These are phyloP conservation scores for Cynanchum wilfordii DNA, from an alignment of 257 asterid genomes.

Conservation along the genomic window DNA sequence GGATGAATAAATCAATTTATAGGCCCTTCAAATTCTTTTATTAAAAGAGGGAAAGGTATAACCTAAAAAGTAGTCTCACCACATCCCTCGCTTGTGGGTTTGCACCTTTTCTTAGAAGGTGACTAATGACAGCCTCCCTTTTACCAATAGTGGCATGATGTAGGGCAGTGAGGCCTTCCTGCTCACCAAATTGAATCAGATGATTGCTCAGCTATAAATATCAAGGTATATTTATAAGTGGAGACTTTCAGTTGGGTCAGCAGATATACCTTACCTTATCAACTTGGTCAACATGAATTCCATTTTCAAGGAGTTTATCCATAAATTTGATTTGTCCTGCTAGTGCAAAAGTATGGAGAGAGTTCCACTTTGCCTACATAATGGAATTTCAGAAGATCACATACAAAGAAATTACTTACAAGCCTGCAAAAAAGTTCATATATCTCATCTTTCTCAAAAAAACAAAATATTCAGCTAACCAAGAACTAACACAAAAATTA, in stretches of 20 bases:
- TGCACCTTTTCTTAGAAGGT: slow-evolving; percentile 87
- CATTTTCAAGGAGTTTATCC: slow-evolving; percentile 62
- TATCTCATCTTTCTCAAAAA: background rate
- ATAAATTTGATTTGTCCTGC: slow-evolving; percentile 80
- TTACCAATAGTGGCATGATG: slow-evolving; percentile 80
- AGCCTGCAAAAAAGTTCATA: background rate
- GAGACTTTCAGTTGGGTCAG: background rate
- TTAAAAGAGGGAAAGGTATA: background rate
- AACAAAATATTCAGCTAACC: background rate
- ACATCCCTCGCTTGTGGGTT: slow-evolving; percentile 66
- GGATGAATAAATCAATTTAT: slow-evolving; percentile 6
- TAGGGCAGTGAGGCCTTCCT: slow-evolving; percentile 92
- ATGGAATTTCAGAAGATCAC: slow-evolving; percentile 5
- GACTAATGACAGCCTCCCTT: slow-evolving; percentile 88
- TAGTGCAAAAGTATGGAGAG: slow-evolving; percentile 70
- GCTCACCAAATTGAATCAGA: slow-evolving; percentile 19
- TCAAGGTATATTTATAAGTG: slow-evolving; percentile 17
- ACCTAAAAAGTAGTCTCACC: slow-evolving; percentile 35
- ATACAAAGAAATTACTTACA: slow-evolving; percentile 5
- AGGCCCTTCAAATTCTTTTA: background rate
- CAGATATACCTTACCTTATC: slow-evolving; percentile 46
- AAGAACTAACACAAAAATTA: slow-evolving; percentile 1
- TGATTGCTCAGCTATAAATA: slow-evolving; percentile 9
- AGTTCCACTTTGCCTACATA: slow-evolving; percentile 73
- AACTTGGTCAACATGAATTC: slow-evolving; percentile 40